A percentile compares a stretch with the other conserved stretches of the same genome.
Evolutionary conservation across 2,329 filamentous ascomycete genomes (phyloP).

Genomic region (Calonectria henricotiae): DNA sequence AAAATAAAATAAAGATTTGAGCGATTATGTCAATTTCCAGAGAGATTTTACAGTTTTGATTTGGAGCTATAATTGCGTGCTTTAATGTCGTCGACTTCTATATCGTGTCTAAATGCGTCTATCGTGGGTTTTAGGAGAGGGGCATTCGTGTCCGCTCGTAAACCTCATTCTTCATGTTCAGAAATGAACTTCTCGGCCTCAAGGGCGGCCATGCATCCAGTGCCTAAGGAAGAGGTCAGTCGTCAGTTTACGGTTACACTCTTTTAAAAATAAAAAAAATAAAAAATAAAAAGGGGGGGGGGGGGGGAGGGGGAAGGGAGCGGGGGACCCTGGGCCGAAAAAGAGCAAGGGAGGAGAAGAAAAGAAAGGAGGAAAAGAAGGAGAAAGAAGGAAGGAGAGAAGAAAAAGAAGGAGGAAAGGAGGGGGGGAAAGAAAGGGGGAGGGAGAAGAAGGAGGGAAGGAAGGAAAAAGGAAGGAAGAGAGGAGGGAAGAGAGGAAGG

Average conservation of each 20-base stretch:
- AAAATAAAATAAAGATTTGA: conserved; percentile 28
- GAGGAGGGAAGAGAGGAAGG: too few relatives aligned
- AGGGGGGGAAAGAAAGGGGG: neutral
- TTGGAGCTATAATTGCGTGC: conserved; percentile 30
- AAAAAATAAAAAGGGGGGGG: neutral
- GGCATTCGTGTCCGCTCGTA: conserved; percentile 39
- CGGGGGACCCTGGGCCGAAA: too few relatives aligned
- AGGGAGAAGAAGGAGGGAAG: neutral
- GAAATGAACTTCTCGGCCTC: conserved; percentile 95
- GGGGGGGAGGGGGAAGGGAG: too few relatives aligned
- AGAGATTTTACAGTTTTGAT: conserved; percentile 38
- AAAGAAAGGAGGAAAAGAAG: too few relatives aligned
- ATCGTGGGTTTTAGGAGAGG: conserved; percentile 43
- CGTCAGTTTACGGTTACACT: conserved; percentile 6
- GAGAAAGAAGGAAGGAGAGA: too few relatives aligned
- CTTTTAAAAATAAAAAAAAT: neutral
- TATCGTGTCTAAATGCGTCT: conserved; percentile 46
- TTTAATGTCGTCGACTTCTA: conserved; percentile 38
- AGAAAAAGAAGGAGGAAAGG: too few relatives aligned
- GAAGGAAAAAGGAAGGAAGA: too few relatives aligned
- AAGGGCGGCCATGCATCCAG: conserved; percentile 94
- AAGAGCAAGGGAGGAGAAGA: too few relatives aligned
- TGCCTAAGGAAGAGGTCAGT: conserved; percentile 69
- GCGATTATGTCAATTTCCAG: conserved; percentile 29
- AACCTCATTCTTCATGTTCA: conserved; percentile 78